Percentiles rank a stretch among this genome's conserved stretches.
These are phyloP conservation scores for Amanita polypyramis DNA, from an alignment of 768 basidiomycete genomes.

Conservation along the genomic window DNA sequence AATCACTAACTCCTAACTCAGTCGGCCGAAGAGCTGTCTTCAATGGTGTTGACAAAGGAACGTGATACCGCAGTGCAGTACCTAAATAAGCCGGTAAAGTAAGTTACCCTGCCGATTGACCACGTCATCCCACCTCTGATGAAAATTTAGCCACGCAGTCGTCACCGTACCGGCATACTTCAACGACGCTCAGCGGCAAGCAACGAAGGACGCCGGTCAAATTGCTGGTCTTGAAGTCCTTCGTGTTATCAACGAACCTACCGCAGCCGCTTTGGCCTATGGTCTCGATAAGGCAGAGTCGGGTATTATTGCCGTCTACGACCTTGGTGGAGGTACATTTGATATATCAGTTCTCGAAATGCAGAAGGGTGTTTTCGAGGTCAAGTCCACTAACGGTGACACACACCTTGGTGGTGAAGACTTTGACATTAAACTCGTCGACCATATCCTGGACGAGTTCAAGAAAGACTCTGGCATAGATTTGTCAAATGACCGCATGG, in stretches of 20 bases:
- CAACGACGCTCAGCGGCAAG: slow-evolving; percentile 99
- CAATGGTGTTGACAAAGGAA: slow-evolving; percentile 89
- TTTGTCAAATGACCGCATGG: slow-evolving; percentile 83
- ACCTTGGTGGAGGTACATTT: slow-evolving; percentile 96
- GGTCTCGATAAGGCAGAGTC: slow-evolving; percentile 87
- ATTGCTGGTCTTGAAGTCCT: slow-evolving; percentile 97
- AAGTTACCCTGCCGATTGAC: slow-evolving; percentile 26
- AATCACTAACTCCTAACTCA: slow-evolving; percentile 20
- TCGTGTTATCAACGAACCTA: slow-evolving; percentile 98
- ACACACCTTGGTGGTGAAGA: slow-evolving; percentile 96
- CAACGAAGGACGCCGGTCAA: slow-evolving; percentile 95
- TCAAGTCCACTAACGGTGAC: slow-evolving; percentile 99
- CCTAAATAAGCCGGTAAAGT: slow-evolving; percentile 90
- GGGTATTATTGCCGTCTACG: slow-evolving; percentile 91
- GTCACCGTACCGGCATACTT: slow-evolving; percentile 98
- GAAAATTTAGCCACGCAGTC: slow-evolving; percentile 57
- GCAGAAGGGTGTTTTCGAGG: slow-evolving; percentile 99
- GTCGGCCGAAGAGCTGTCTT: slow-evolving; percentile 81
- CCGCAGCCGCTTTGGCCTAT: slow-evolving; percentile 96
- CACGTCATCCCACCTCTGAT: slow-evolving; percentile 4
- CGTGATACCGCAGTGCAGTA: slow-evolving; percentile 91
- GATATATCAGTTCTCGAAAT: slow-evolving; percentile 99
- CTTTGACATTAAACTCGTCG: slow-evolving; percentile 86
- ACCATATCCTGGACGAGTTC: slow-evolving; percentile 83
- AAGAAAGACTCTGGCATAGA: slow-evolving; percentile 86